Conservation (phyloP, 192 early-diverging fungal species). For the Diversispora eburnea region DNA sequence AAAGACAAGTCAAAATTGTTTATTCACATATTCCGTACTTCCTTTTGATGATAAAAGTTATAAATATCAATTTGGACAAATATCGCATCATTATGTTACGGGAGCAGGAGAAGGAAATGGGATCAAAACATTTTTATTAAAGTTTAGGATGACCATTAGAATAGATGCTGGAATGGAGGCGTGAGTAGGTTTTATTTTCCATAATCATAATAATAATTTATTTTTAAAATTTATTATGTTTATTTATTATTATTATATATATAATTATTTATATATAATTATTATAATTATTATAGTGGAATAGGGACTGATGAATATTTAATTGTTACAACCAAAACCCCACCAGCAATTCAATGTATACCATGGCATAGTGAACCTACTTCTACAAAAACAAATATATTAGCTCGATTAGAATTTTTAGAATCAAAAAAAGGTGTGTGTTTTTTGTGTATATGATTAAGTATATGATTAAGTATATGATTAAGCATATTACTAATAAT, state of each 20-base stretch:
- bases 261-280: background rate
- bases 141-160: slow-evolving; percentile 72
- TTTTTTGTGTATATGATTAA: background rate
- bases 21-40: slow-evolving; percentile 67
- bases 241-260: background rate
- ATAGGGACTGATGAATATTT: slow-evolving; percentile 61
- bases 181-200: slow-evolving; percentile 24
- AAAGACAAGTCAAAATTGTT: slow-evolving; percentile 63
- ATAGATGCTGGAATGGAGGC: slow-evolving; percentile 64
- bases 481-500: background rate
- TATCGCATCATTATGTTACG: slow-evolving; percentile 55
- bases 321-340: slow-evolving; percentile 61
- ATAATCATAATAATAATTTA: background rate
- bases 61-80: slow-evolving; percentile 54
- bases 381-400: slow-evolving; percentile 28
- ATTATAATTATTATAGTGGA: slow-evolving; percentile 44
- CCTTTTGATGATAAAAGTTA: slow-evolving; percentile 51
- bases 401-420: slow-evolving; percentile 31
- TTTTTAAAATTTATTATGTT: background rate
- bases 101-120: slow-evolving; percentile 72
- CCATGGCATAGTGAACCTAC: slow-evolving; percentile 62
- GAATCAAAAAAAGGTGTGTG: slow-evolving; percentile 40
- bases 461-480: background rate
- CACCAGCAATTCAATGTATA: slow-evolving; percentile 70
- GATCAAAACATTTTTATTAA: slow-evolving; percentile 47